Evolutionary conservation across 345 rosid genomes (phyloP).

Genomic region (Kandelia obovata): DNA sequence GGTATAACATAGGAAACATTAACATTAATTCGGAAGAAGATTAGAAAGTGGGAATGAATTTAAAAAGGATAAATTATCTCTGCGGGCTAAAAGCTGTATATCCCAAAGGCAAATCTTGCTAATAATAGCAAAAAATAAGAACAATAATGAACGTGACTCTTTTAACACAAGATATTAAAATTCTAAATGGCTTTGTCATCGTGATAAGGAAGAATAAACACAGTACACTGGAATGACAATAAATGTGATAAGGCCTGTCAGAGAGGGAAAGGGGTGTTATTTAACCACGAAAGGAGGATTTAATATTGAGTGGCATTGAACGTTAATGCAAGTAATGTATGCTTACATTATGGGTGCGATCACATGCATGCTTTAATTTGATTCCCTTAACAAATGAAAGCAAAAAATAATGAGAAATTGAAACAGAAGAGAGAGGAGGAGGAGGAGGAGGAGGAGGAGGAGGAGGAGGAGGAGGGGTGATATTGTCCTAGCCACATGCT

Average conservation of each 20-base stretch:
- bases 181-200: conserved; percentile 8
- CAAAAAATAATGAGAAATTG: conserved; percentile 8
- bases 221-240: not conserved
- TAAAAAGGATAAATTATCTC: too few species aligned
- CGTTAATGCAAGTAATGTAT: conserved; percentile 15
- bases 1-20: too few species aligned
- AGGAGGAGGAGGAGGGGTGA: not conserved
- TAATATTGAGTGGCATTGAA: not conserved
- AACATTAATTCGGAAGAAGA: too few species aligned
- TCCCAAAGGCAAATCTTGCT: too few species aligned
- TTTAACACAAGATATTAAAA: conserved; percentile 1
- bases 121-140: not conserved
- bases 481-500: conserved; percentile 45
- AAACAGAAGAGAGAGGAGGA: conserved; percentile 2
- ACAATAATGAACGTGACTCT: not conserved
- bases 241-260: not conserved
- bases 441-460: conserved; percentile 4
- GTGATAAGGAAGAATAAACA: conserved; percentile 27
- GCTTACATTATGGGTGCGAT: conserved; percentile 30
- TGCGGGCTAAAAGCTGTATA: too few species aligned
- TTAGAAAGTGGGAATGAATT: too few species aligned
- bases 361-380: conserved; percentile 64
- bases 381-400: conserved; percentile 41
- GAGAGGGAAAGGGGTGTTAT: not conserved
- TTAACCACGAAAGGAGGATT: not conserved